Base-by-base conservation (phyloP, 2,329 filamentous ascomycete genomes). In the Nannizziopsis arthrosporioides region DNA sequence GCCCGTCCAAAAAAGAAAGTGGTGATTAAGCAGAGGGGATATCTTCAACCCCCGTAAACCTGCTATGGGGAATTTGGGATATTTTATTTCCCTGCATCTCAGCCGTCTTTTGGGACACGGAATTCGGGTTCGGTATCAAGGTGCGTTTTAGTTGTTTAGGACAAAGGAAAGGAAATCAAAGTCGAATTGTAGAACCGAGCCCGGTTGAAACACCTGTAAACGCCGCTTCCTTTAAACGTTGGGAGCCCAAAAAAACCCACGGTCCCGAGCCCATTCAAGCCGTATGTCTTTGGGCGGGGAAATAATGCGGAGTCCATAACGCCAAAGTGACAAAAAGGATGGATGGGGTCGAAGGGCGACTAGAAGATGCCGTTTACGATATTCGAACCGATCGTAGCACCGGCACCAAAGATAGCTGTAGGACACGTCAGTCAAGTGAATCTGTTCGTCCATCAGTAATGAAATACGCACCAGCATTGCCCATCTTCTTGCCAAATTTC, bases 401-500 rank as follows among this genome's bases (percentile, higher is more conserved):
- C 89, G 42, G 90, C 90, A 65, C 90, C 90, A 59, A 94, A 94
- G 56, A 95, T 87, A 22, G 88, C 87, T 39, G 30, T n/a, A 31
- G 17, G 76, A 81, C 81, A 5, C 32, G 22, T 44, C 5, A 53
- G 51, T 19, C 22, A 44, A 44, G 38, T 17, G 9, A 11, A 17
- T 27, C 19, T 5, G 47, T 22, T n/a, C 12, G 38, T n/a, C 19
- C 14, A 18, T 18, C 19, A 36, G n/a, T 5, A 18, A n/a, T 12
- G 32, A 17, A 38, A 35, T 53, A 65, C 66, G 48, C 67, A 67
- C 70, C 69, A 48, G 79, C 79, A 63, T 82, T 82, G 31, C 90
- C 90, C 61, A 90, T 66, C 74, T 95, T 96, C 78, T 93, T 94
- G 56, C 90, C 89, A 67, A 95, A 85, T 71, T 95, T 95, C 80